Base-by-base conservation (phyloP, 2,329 filamentous ascomycete genomes). In the Annulohypoxylon truncatum region DNA sequence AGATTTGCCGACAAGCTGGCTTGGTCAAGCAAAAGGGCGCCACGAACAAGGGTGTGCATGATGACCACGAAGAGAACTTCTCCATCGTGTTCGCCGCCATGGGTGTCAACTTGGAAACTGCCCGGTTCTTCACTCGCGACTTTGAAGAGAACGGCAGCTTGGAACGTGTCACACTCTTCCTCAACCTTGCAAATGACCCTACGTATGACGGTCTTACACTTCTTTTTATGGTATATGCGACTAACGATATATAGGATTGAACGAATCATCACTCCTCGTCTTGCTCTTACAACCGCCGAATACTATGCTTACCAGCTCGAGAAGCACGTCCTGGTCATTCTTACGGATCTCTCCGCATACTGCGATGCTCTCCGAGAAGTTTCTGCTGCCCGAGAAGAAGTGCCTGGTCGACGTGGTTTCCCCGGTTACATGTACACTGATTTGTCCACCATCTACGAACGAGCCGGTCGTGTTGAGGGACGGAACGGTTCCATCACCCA, bases 401-500 rank as follows among this genome's bases (percentile, higher is more conserved):
- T 99, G 44, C 96, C 96, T 40, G 96, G 96, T 87, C 95, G 96
- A 81, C 95, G 96, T 90, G 96, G 96, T 88, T 99, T 96, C 85
- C 96, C 96, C 57, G 96, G 96, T 92, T 99, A 99, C 88, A 99
- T 99, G 96, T 99, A 99, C 87, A 99, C 96, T 74, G 96, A 99
- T 89, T 92, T 99, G 90, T 97, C 96, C 65, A 99, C 96, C 78
- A 97, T 99, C 76, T 99, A 99, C 86, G 96, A 99, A 84, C 94
- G 96, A 84, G 96, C 96, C 74, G 96, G 96, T 77, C 96, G 96
- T 92, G 96, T 99, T 53, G 86, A 93, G 77, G 96, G 96, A 74
- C 92, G 96, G 75, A 97, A 98, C 77, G 96, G 96, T 66, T 99
- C 96, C 75, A 99, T 99, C 76, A 99, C 96, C 18, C 96, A 99